Evolutionary conservation across 2,329 filamentous ascomycete genomes (phyloP).

Genomic region (Pseudocercospora ulei): DNA sequence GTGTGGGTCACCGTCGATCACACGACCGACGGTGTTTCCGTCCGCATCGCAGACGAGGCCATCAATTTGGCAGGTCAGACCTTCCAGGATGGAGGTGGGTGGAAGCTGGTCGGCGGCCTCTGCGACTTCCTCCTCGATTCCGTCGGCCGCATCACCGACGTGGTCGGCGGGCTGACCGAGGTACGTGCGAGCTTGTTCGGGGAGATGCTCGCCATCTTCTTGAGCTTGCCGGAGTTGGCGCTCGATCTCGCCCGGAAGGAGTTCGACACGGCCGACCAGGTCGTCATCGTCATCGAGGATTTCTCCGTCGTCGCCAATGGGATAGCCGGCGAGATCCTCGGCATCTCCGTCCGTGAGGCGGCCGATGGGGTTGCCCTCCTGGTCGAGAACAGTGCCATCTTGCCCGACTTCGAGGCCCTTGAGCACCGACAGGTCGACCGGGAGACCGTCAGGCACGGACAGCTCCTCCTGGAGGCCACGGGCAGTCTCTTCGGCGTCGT

Average conservation of each 20-base stretch:
- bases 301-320: constrained; percentile 47
- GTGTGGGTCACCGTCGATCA: constrained; percentile 42
- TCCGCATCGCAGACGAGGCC: constrained; percentile 45
- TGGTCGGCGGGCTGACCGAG: constrained; percentile 24
- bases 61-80: constrained; percentile 40
- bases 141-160: constrained; percentile 31
- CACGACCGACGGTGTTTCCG: constrained; percentile 43
- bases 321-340: constrained; percentile 45
- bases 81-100: constrained; percentile 41
- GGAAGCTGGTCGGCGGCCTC: constrained; percentile 35
- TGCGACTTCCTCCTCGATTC: constrained; percentile 26
- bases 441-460: constrained; percentile 35
- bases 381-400: constrained; percentile 47
- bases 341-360: constrained; percentile 46
- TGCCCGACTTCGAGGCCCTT: constrained; percentile 47
- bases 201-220: constrained; percentile 34
- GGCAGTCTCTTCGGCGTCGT: constrained; percentile 32
- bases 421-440: constrained; percentile 40
- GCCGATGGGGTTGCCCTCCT: constrained; percentile 43
- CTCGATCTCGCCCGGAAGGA: constrained; percentile 40
- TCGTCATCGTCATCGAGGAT: constrained; percentile 49
- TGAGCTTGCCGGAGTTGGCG: constrained; percentile 37
- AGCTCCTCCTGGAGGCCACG: constrained; percentile 28
- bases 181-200: constrained; percentile 33
- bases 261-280: constrained; percentile 46